Evolutionary conservation across 495 filamentous ascomycete species (phyloP).

Genomic region (Penicillium turbatum): DNA sequence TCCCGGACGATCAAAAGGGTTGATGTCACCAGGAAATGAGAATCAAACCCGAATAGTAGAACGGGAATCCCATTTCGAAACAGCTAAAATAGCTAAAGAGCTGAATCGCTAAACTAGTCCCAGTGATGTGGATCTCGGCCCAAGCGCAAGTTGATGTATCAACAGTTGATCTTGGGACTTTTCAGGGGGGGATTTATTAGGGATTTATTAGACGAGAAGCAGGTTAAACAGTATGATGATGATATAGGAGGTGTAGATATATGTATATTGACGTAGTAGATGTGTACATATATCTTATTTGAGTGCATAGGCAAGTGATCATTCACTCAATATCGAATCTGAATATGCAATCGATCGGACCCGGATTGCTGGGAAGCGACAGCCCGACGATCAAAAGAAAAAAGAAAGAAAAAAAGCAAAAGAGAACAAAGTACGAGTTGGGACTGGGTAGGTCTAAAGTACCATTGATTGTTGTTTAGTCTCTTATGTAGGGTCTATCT

Average conservation of each 20-base stretch:
- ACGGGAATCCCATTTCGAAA: neutral
- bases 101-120: neutral
- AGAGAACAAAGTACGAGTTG: neutral
- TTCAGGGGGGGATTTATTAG: neutral
- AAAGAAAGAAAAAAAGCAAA: too few relatives aligned
- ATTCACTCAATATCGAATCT: too few relatives aligned
- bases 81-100: neutral
- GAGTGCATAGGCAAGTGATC: too few relatives aligned
- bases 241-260: neutral
- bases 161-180: neutral
- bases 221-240: too few relatives aligned
- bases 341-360: constrained; percentile 12
- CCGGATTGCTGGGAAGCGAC: constrained; percentile 15
- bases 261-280: too few relatives aligned
- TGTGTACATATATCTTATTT: too few relatives aligned
- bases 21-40: neutral
- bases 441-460: neutral
- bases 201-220: too few relatives aligned
- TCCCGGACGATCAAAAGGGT: constrained; percentile 14
- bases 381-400: too few relatives aligned
- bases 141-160: constrained; percentile 6
- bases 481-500: too few relatives aligned
- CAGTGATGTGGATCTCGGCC: constrained; percentile 2
- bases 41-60: too few relatives aligned
- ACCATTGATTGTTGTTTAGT: too few relatives aligned